Evolutionary conservation across 768 basidiomycete genomes (phyloP).

Genomic region (Tremella mesenterica): DNA sequence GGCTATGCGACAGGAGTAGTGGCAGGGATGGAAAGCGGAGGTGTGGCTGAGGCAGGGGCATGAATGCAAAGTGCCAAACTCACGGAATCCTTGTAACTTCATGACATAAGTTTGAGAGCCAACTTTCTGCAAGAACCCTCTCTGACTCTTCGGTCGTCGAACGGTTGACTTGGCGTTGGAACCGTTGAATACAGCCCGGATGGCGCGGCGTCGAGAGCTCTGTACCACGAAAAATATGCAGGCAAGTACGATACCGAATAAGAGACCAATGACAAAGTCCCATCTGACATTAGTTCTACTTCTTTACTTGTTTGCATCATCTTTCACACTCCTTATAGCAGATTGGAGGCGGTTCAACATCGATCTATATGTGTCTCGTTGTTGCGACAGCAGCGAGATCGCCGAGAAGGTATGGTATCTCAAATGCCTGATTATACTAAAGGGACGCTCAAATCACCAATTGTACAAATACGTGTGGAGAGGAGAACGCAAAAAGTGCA

Average conservation of each 20-base stretch:
- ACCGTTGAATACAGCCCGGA: conserved; percentile 73
- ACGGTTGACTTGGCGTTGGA: conserved; percentile 82
- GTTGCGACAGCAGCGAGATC: too few species aligned
- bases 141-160: conserved; percentile 74
- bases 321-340: too few species aligned
- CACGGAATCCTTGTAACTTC: conserved; percentile 63
- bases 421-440: too few species aligned
- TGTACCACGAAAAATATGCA: conserved; percentile 98
- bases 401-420: too few species aligned
- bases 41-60: not conserved
- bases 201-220: conserved; percentile 74
- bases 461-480: too few species aligned
- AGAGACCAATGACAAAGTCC: conserved; percentile 89
- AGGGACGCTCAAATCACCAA: too few species aligned
- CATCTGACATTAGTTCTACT: conserved; percentile 18
- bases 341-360: too few species aligned
- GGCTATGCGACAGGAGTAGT: too few species aligned
- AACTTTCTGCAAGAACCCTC: conserved; percentile 83
- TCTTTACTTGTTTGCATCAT: too few species aligned
- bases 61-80: conserved; percentile 5
- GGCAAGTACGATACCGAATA: conserved; percentile 84
- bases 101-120: conserved; percentile 84
- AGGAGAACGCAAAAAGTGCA: not conserved
- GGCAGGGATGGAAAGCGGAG: not conserved
- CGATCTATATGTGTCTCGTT: too few species aligned